Percentiles rank a stretch among this genome's conserved stretches.
phyloP scores from a whole-genome alignment of 345 rosid genomes.

The Xanthoceras sorbifolium region DNA sequence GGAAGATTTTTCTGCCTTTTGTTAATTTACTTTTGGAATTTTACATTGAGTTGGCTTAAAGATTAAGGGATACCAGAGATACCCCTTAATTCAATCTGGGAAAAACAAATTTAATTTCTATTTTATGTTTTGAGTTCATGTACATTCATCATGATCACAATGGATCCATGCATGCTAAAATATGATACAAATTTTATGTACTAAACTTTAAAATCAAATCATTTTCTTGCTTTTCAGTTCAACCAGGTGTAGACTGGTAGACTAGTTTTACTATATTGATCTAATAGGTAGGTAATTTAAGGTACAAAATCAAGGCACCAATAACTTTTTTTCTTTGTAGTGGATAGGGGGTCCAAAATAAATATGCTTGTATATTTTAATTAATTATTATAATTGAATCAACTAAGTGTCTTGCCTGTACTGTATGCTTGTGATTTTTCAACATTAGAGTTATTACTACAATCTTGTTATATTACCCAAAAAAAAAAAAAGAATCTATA shows the following conservation, averaged over 20 bases:
- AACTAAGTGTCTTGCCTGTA: not conserved
- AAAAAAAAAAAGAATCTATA: not conserved
- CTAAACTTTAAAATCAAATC: not conserved
- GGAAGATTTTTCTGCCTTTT: not conserved
- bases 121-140: not conserved
- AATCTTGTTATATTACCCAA: not conserved
- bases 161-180: conserved; percentile 6
- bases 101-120: not conserved
- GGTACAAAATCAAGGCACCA: not conserved
- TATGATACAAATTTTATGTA: not conserved
- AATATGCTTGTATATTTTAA: not conserved
- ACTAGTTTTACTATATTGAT: not conserved
- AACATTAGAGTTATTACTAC: not conserved
- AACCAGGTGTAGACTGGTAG: not conserved
- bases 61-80: not conserved
- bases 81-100: conserved; percentile 2
- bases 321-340: not conserved
- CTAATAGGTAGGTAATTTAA: not conserved
- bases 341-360: conserved; percentile 14
- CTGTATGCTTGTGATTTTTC: conserved; percentile 15
- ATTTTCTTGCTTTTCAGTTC: not conserved
- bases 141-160: not conserved
- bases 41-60: conserved; percentile 19
- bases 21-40: not conserved
- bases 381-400: conserved; percentile 4